These are phyloP conservation scores for Sclerotinia borealis DNA, from an alignment of 2,329 filamentous ascomycete species.

Conservation along the genomic window DNA sequence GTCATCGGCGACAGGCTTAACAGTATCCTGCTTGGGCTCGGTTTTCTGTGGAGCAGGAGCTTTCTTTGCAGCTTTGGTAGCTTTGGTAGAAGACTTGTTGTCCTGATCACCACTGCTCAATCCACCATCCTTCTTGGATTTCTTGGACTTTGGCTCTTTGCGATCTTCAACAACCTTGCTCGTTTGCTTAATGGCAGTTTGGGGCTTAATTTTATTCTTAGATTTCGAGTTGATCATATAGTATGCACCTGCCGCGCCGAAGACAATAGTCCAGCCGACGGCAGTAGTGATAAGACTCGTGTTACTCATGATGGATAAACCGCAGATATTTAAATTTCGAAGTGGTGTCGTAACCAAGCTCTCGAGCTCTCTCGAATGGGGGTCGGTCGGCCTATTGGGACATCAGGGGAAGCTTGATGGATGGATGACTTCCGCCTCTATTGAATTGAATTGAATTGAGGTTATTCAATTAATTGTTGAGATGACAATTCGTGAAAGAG, in stretches of 20 bases:
- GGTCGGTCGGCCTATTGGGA: constrained; percentile 5
- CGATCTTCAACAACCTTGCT: constrained; percentile 22
- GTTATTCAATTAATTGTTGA: not conserved
- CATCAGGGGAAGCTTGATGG: not conserved
- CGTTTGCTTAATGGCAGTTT: constrained; percentile 16
- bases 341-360: not conserved
- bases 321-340: not conserved
- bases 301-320: constrained; percentile 10
- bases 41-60: not conserved
- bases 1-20: constrained; percentile 10
- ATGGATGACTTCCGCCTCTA: not conserved
- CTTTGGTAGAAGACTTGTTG: constrained; percentile 18
- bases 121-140: constrained; percentile 22
- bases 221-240: constrained; percentile 24
- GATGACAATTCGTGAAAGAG: not conserved
- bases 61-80: constrained; percentile 27
- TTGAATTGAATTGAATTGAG: not conserved
- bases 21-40: constrained; percentile 5
- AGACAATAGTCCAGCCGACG: constrained; percentile 35
- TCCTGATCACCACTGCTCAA: constrained; percentile 23
- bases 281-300: constrained; percentile 31
- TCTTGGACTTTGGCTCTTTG: constrained; percentile 27
- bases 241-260: constrained; percentile 30
- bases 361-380: constrained; percentile 8
- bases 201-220: constrained; percentile 18